Evolutionary conservation across 1,284 basidiomycete genomes (phyloP).

Genomic region (Boletellus sp.): DNA sequence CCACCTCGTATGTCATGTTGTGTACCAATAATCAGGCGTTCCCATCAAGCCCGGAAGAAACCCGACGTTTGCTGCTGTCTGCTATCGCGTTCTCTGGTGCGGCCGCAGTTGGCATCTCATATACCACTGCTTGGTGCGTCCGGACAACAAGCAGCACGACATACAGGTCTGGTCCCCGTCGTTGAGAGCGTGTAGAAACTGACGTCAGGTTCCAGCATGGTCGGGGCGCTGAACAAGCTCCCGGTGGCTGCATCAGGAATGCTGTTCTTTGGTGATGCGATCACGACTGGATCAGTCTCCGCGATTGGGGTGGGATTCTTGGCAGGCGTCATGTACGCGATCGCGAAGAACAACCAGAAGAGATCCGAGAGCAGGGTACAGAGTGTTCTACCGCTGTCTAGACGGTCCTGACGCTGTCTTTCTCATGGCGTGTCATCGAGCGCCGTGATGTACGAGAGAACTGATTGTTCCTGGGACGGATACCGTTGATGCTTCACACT

Average conservation of each 20-base stretch:
- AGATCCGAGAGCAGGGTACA: constrained; percentile 55
- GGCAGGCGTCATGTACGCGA: constrained; percentile 85
- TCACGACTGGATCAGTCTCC: constrained; percentile 83
- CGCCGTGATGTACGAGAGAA: background rate
- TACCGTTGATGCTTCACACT: too few species aligned
- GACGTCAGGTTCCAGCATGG: constrained; percentile 71
- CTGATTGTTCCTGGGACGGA: background rate
- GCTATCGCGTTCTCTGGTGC: constrained; percentile 96
- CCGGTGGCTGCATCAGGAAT: constrained; percentile 96
- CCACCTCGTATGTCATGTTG: constrained; percentile 1
- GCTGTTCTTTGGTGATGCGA: constrained; percentile 91
- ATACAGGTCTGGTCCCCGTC: constrained; percentile 61
- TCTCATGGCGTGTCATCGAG: background rate
- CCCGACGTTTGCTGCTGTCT: constrained; percentile 75
- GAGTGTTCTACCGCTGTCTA: constrained; percentile 56
- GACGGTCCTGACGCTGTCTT: constrained; percentile 38
- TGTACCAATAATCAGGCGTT: constrained; percentile 5
- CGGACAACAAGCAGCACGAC: constrained; percentile 96
- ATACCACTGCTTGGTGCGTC: constrained; percentile 98
- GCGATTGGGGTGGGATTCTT: constrained; percentile 90
- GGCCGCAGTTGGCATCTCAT: constrained; percentile 96
- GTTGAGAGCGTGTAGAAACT: constrained; percentile 3
- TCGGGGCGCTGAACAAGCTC: constrained; percentile 97
- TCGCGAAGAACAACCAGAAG: constrained; percentile 88
- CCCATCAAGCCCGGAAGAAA: constrained; percentile 71